Base-by-base conservation (phyloP, 2,329 filamentous ascomycete species). In the Aspergillus fijiensis region DNA sequence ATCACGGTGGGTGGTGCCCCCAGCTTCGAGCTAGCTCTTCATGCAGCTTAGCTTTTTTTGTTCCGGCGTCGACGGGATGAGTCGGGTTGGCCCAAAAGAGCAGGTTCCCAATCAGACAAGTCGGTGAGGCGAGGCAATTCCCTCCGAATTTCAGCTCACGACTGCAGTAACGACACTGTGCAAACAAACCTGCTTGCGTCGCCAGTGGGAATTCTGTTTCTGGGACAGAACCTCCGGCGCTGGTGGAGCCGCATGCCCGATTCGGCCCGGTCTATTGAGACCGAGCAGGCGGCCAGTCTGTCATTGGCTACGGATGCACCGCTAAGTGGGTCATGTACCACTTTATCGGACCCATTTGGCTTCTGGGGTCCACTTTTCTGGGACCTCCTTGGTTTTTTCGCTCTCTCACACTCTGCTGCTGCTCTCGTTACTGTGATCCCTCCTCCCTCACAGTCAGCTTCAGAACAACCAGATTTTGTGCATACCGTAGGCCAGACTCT, bases 201-300 rank as follows among this genome's bases (percentile, higher is more conserved):
- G 45, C 52, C 39, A 35, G 52, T 55, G 52, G 52, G 39, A 55
- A 48, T 55, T 45, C 39, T 45, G 39, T 49, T 55, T 55, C 42
- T 47, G 23, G 42, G 42, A 23, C 42, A 48, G 21, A 58, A 65
- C 59, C 51, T 61, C 64, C 60, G 64, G 58, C 51, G 48, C 19
- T 45, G 53, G 66, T 68, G 66, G 66, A 68, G 66, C 66, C 65
- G 65, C 63, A 65, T 66, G 52, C 63, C 66, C 66, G 66, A 68
- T 61, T 68, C 66, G 66, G 66, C 59, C 66, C 65, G 66, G 66
- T 61, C 60, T 64, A 60, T 59, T 63, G 61, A 61, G 58, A 63
- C 63, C 63, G 65, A 68, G 60, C 61, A 60, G 57, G 58, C 60
- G 55, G 50, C 60, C 27, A 16, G 39, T n/a, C 39, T 45, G 16